Conservation (phyloP, 2,329 filamentous ascomycete genomes). For the Clonostachys rhizophaga region DNA sequence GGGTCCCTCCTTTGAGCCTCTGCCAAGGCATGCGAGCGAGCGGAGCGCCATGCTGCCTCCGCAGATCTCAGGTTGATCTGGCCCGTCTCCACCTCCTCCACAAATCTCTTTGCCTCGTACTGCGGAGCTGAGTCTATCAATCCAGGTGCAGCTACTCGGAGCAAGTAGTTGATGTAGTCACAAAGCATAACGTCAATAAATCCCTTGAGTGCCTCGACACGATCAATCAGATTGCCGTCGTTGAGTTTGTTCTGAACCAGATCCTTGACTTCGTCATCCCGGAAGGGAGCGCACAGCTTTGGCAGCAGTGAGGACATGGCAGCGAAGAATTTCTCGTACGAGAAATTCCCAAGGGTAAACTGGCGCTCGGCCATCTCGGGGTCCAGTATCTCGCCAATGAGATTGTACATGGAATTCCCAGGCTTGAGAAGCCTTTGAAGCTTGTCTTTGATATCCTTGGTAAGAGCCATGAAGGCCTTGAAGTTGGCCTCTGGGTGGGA, state of each 20-base stretch:
- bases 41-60: constrained; percentile 60
- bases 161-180: constrained; percentile 78
- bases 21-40: constrained; percentile 57
- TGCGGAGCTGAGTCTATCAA: constrained; percentile 66
- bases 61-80: constrained; percentile 53
- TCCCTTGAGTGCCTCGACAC: constrained; percentile 68
- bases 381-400: constrained; percentile 73
- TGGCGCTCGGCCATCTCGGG: constrained; percentile 66
- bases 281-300: constrained; percentile 74
- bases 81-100: constrained; percentile 55
- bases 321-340: constrained; percentile 74
- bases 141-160: constrained; percentile 66
- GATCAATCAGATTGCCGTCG: constrained; percentile 64
- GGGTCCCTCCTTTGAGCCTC: constrained; percentile 67
- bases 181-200: constrained; percentile 75
- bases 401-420: constrained; percentile 67
- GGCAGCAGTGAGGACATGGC: constrained; percentile 73
- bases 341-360: constrained; percentile 68
- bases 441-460: constrained; percentile 66
- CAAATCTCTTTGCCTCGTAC: constrained; percentile 72
- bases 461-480: constrained; percentile 65
- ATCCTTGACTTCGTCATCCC: constrained; percentile 71
- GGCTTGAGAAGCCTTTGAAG: constrained; percentile 67
- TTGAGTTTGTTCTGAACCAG: constrained; percentile 58
- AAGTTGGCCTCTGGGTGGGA: constrained; percentile 61